Conservation (phyloP, 2,329 filamentous ascomycete species). For the Ceratocystis diversiconidia region DNA sequence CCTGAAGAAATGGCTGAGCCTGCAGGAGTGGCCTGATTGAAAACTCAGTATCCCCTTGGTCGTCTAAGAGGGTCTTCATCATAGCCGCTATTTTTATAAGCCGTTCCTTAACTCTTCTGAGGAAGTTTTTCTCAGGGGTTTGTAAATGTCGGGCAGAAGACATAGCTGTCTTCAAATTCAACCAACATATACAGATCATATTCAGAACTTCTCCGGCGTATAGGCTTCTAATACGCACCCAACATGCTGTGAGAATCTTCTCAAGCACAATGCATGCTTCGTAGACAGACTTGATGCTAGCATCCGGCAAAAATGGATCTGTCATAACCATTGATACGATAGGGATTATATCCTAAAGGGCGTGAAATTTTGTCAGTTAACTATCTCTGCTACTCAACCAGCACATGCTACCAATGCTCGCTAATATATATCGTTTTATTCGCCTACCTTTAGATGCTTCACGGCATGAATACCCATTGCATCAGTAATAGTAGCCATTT, state of each 20-base stretch:
- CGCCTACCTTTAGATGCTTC: conserved; percentile 50
- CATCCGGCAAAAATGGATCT: conserved; percentile 49
- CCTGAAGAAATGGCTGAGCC: not conserved
- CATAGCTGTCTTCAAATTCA: conserved; percentile 35
- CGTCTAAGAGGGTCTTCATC: not conserved
- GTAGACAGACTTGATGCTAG: conserved; percentile 38
- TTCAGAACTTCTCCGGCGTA: conserved; percentile 34
- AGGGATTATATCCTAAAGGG: conserved; percentile 46
- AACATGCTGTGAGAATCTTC: conserved; percentile 46
- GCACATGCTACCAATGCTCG: too few relatives aligned
- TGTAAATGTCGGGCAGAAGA: conserved; percentile 20
- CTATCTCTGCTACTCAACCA: not conserved
- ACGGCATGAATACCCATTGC: conserved; percentile 47
- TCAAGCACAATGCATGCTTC: conserved; percentile 40
- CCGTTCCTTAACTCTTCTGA: not conserved
- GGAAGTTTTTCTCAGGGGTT: not conserved
- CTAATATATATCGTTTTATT: not conserved
- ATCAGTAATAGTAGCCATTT: conserved; percentile 36
- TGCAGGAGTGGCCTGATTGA: not conserved
- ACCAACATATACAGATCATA: conserved; percentile 48
- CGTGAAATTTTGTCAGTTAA: not conserved
- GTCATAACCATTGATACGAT: conserved; percentile 50
- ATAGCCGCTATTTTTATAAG: conserved; percentile 1
- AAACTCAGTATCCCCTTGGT: conserved; percentile 10
- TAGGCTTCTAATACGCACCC: conserved; percentile 49